phyloP scores from a whole-genome alignment of 306 rosid genomes.

The Macrotyloma uniflorum region DNA sequence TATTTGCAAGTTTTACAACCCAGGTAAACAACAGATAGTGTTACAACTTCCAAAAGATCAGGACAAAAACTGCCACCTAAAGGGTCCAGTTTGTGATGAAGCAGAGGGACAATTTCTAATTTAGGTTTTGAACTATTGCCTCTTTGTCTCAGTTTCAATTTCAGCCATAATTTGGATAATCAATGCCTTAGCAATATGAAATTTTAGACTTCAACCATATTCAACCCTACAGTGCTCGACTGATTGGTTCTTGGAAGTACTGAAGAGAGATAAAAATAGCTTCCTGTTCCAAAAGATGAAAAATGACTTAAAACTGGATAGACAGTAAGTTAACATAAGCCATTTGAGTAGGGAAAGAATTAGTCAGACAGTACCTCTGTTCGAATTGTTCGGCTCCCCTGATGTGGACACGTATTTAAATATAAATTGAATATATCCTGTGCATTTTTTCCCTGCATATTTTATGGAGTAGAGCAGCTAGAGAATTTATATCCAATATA shows the following conservation, averaged over 20 bases:
- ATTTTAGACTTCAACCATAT: conserved; percentile 31
- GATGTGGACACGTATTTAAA: conserved; percentile 89
- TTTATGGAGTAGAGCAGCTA: conserved; percentile 8
- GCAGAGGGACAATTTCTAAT: neutral
- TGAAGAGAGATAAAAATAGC: conserved; percentile 92
- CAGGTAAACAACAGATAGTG: conserved; percentile 7
- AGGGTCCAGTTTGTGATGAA: conserved; percentile 20
- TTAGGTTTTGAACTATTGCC: conserved; percentile 12
- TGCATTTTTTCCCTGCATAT: conserved; percentile 61
- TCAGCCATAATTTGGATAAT: conserved; percentile 27
- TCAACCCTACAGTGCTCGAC: conserved; percentile 59
- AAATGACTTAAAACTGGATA: neutral
- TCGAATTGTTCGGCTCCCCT: conserved; percentile 98
- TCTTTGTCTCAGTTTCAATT: conserved; percentile 1
- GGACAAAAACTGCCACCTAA: conserved; percentile 8
- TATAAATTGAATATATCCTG: conserved; percentile 62
- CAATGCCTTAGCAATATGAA: conserved; percentile 5
- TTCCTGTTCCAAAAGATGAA: conserved; percentile 60
- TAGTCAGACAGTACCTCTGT: conserved; percentile 72
- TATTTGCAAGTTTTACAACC: conserved; percentile 3
- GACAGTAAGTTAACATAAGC: neutral
- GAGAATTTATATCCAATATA: conserved; percentile 17
- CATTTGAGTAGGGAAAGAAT: neutral
- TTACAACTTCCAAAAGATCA: neutral
- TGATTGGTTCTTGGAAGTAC: conserved; percentile 88